Percentiles rank a stretch among this genome's conserved stretches.
These are phyloP conservation scores for Cydonia oblonga DNA, from an alignment of 331 rosid species.

Conservation along the genomic window DNA sequence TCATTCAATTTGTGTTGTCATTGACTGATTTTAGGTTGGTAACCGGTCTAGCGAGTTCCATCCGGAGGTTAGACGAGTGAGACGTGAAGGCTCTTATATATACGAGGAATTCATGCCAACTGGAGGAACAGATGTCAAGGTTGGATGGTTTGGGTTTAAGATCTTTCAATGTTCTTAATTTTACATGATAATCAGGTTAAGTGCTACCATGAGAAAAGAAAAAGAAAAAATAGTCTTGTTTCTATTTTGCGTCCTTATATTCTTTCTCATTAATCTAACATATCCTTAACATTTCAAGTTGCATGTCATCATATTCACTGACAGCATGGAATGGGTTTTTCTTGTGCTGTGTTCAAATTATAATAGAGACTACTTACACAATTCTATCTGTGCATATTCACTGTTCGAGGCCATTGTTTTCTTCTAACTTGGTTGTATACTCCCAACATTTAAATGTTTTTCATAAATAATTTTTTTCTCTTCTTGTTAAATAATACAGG, in stretches of 20 bases:
- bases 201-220: not conserved
- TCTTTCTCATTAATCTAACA: not conserved
- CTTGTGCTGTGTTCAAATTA: not conserved
- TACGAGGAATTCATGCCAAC: constrained; percentile 98
- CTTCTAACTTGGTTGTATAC: not conserved
- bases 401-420: not conserved
- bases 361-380: not conserved
- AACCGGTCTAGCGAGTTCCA: constrained; percentile 96
- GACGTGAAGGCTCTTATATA: constrained; percentile 95
- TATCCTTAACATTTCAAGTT: not conserved
- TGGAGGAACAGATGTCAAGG: constrained; percentile 99
- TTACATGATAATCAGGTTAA: not conserved
- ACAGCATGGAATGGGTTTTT: not conserved
- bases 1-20: constrained; percentile 9
- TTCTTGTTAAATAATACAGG: constrained; percentile 43
- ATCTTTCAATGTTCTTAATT: not conserved
- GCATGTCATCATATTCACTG: not conserved
- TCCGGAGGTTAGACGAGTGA: constrained; percentile 92
- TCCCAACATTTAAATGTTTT: not conserved
- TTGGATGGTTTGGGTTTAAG: constrained; percentile 23
- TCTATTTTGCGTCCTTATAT: not conserved
- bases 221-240: not conserved
- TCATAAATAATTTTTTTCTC: constrained; percentile 5
- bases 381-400: not conserved
- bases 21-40: constrained; percentile 60